A percentile compares a stretch with the other conserved stretches of the same genome.
Evolutionary conservation across 805 yeast species (phyloP).

Genomic region (Zygosaccharomyces gambellarensis): DNA sequence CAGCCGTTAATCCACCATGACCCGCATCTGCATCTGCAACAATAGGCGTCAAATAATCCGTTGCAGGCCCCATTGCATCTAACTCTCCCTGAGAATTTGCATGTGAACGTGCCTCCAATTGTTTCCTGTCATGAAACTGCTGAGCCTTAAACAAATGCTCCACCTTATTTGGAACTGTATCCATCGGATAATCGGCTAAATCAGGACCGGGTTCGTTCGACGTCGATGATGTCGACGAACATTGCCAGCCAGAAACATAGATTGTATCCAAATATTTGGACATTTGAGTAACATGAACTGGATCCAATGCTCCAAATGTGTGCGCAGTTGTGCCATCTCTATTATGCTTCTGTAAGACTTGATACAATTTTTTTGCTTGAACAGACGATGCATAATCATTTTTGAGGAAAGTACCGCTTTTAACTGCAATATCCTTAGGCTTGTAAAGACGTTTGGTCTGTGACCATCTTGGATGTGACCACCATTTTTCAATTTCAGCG

Average conservation of each 20-base stretch:
- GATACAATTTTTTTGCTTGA: conserved; percentile 79
- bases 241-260: conserved; percentile 98
- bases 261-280: conserved; percentile 89
- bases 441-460: conserved; percentile 83
- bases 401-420: conserved; percentile 70
- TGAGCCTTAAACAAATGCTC: conserved; percentile 97
- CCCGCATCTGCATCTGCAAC: conserved; percentile 99
- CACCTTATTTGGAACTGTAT: conserved; percentile 97
- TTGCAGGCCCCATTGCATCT: conserved; percentile 66
- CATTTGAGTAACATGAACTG: conserved; percentile 94
- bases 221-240: conserved; percentile 95
- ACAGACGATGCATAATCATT: conserved; percentile 68
- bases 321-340: conserved; percentile 45
- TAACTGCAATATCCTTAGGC: conserved; percentile 82
- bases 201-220: conserved; percentile 98
- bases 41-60: conserved; percentile 88
- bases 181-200: conserved; percentile 97
- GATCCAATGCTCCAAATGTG: conserved; percentile 95
- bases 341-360: conserved; percentile 67
- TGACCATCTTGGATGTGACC: conserved; percentile 90
- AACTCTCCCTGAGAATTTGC: conserved; percentile 52
- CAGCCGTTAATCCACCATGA: conserved; percentile 97
- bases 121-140: conserved; percentile 94
- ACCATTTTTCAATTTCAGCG: conserved; percentile 76
- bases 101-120: conserved; percentile 72